Evolutionary conservation across 192 early-diverging fungal species (phyloP).

Genomic region (Mycoemilia scoparia): DNA sequence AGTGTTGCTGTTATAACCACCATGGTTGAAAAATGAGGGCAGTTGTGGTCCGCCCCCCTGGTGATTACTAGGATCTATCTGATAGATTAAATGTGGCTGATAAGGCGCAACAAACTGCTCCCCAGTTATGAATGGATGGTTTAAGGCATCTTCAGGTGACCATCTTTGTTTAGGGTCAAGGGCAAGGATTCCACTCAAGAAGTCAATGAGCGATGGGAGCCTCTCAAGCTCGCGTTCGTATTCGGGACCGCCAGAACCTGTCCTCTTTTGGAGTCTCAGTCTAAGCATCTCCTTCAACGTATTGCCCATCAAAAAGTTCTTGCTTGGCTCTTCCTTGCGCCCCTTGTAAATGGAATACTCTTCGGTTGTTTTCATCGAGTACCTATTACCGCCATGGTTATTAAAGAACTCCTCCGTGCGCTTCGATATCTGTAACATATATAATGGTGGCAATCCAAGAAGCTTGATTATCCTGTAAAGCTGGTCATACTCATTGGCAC

Average conservation of each 20-base stretch:
- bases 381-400: conserved; percentile 31
- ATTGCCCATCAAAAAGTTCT: conserved; percentile 75
- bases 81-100: conserved; percentile 7
- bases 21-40: no score
- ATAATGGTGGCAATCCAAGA: conserved; percentile 69
- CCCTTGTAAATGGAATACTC: conserved; percentile 64
- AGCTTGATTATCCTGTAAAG: conserved; percentile 84
- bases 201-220: conserved; percentile 72
- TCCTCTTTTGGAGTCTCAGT: conserved; percentile 38
- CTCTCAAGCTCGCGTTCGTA: conserved; percentile 28
- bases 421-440: conserved; percentile 91
- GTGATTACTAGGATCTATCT: no score
- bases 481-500: conserved; percentile 92
- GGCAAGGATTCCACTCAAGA: conserved; percentile 73
- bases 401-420: conserved; percentile 75
- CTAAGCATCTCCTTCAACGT: conserved; percentile 75
- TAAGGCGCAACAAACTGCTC: conserved; percentile 48
- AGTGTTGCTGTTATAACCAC: no score
- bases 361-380: conserved; percentile 59
- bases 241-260: conserved; percentile 12
- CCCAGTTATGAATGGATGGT: conserved; percentile 93
- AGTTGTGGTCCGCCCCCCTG: no score
- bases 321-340: conserved; percentile 77
- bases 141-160: conserved; percentile 83
- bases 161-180: conserved; percentile 85